Base-by-base conservation (phyloP, 1,284 basidiomycete species). In the Leccinum pachyderme region DNA sequence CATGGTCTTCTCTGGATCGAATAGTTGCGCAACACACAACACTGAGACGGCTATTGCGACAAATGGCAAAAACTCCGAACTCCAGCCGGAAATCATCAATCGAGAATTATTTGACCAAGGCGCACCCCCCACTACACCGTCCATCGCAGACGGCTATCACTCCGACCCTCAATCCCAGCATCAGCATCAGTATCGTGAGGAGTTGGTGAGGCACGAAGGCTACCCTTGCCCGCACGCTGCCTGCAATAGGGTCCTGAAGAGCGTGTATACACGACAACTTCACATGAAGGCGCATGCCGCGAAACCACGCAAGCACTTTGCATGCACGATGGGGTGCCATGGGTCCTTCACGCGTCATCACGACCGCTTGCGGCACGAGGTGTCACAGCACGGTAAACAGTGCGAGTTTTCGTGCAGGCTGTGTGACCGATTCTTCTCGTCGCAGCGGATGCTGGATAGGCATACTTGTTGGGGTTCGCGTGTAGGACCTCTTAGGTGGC, bases 341-440 rank as follows among this genome's bases (percentile, higher is more conserved):
- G 51, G 53, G 24, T 53, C 44, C 7, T 54, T 54, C 28, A 54
- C 53, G 7, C 50, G 53, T 11, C 52, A 53, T 33, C 52, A 53
- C 24, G 52, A 53, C 18, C 52, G 52, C 12, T 15, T 53, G 24
- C 52, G 52, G 12, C 52, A 53, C 49, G 52, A 53, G 11, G 50
- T 54, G 3, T 29, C 50, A 6, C 53, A 53, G 12, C 49, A 54
- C 24, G 53, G 53, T 2, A 54, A 54, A n/a, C 32, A 46, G 27
- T 54, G 53, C 24, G 53, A 54, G 28, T 54, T 54, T 6, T 29
- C 44, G 15, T 54, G 53, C 44, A 45, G 24, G 8, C 44, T 25
- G 13, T 54, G 50, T 22, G 50, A 54, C 15, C 12, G 51, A 8
- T 54, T 54, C 35, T 54, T 54, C 4, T 54, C 43, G 9, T 53